These are phyloP conservation scores for Juncus inflexus DNA, from an alignment of 176 grass and related monocot genomes.

Conservation along the genomic window DNA sequence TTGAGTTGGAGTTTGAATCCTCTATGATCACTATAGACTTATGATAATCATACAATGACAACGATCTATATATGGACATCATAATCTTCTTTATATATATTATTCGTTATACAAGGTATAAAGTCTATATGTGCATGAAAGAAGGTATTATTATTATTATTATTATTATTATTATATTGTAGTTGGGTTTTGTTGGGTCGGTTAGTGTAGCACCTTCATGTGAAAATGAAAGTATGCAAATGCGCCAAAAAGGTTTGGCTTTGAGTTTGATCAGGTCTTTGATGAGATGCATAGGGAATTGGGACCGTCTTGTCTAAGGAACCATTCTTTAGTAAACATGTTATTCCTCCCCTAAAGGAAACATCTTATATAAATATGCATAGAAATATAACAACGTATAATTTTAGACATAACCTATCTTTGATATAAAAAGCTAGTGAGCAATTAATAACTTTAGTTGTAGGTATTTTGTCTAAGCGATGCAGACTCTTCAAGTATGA, in stretches of 20 bases:
- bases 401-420: too few relatives aligned
- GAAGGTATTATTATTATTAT: neutral
- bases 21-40: too few relatives aligned
- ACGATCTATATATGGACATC: too few relatives aligned
- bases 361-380: constrained; percentile 14
- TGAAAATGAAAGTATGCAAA: constrained; percentile 4
- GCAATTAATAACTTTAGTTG: too few relatives aligned
- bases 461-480: too few relatives aligned
- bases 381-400: too few relatives aligned
- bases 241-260: constrained; percentile 18
- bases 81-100: too few relatives aligned
- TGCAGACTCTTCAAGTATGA: too few relatives aligned
- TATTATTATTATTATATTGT: neutral
- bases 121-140: too few relatives aligned
- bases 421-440: too few relatives aligned
- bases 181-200: constrained; percentile 19
- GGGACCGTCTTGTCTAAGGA: constrained; percentile 7
- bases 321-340: constrained; percentile 9
- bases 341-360: constrained; percentile 20
- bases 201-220: constrained; percentile 14
- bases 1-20: neutral
- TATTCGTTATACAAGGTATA: too few relatives aligned
- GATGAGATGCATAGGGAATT: constrained; percentile 7
- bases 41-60: too few relatives aligned
- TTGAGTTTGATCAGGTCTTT: constrained; percentile 9